Conservation (phyloP, 2,329 filamentous ascomycete species). For the Talaromyces amestolkiae region DNA sequence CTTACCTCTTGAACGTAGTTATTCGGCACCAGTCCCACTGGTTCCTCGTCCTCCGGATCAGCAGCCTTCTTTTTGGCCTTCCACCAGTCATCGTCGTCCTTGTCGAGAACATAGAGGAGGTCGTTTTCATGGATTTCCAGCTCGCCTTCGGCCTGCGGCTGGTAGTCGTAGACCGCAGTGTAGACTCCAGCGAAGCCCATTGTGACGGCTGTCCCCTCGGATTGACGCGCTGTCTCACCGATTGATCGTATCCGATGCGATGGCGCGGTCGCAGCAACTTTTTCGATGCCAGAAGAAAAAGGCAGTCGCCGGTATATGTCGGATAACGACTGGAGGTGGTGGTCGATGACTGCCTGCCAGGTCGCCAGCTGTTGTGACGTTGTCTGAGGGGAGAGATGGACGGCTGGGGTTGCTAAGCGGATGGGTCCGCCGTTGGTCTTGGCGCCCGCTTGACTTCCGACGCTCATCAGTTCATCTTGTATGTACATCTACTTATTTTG, state of each 20-base stretch:
- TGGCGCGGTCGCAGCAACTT: not conserved
- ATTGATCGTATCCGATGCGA: not conserved
- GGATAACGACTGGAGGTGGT: not conserved
- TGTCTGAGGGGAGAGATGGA: slow-evolving; percentile 6
- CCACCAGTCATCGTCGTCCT: slow-evolving; percentile 86
- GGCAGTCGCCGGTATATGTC: not conserved
- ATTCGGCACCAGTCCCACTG: slow-evolving; percentile 82
- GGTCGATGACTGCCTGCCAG: slow-evolving; percentile 2
- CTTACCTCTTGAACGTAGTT: slow-evolving; percentile 94
- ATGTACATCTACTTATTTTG: not conserved
- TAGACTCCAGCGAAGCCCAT: slow-evolving; percentile 95
- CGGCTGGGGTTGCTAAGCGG: slow-evolving; percentile 8
- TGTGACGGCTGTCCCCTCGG: slow-evolving; percentile 20
- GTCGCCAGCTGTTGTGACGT: slow-evolving; percentile 7
- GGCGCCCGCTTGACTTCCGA: not conserved
- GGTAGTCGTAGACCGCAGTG: slow-evolving; percentile 89
- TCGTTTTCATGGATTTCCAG: slow-evolving; percentile 82
- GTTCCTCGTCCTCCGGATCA: slow-evolving; percentile 84
- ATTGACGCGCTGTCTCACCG: slow-evolving; percentile 1
- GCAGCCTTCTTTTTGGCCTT: slow-evolving; percentile 90
- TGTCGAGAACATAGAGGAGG: slow-evolving; percentile 82
- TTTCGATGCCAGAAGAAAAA: not conserved
- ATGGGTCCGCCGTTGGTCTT: slow-evolving; percentile 9
- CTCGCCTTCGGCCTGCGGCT: slow-evolving; percentile 81
- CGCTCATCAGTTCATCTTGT: not conserved